Percentiles rank a stretch among this genome's conserved stretches.
phyloP scores from a whole-genome alignment of 73 alveolate genomes.

The Tetrahymena borealis region DNA sequence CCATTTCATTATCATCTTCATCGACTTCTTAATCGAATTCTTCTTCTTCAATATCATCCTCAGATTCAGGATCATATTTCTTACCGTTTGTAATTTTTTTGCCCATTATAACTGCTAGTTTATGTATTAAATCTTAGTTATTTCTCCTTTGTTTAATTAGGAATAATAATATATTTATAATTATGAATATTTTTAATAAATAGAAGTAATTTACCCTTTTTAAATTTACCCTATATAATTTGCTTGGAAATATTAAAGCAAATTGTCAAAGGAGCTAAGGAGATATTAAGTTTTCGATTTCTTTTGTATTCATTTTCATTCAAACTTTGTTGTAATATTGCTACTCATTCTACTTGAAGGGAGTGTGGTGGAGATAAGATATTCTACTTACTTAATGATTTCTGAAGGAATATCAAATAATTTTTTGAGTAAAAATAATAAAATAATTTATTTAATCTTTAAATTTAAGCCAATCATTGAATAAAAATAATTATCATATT shows the following conservation, averaged over 20 bases:
- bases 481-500: too few species aligned
- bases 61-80: neutral
- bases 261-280: too few species aligned
- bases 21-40: neutral
- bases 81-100: neutral
- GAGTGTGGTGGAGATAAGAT: too few species aligned
- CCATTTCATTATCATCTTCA: neutral
- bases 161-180: neutral
- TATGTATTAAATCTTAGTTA: neutral
- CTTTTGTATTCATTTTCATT: too few species aligned
- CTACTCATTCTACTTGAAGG: too few species aligned
- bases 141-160: slow-evolving; percentile 1
- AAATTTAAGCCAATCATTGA: too few species aligned
- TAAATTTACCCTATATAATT: neutral
- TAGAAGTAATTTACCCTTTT: neutral
- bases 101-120: neutral
- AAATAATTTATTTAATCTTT: too few species aligned
- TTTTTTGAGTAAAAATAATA: too few species aligned
- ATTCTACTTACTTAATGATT: too few species aligned
- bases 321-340: too few species aligned
- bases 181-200: neutral
- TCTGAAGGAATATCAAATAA: too few species aligned
- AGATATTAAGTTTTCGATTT: too few species aligned
- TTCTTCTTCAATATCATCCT: neutral
- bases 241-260: neutral